Base-by-base conservation (phyloP, 345 rosid species). In the Stellera chamaejasme region DNA sequence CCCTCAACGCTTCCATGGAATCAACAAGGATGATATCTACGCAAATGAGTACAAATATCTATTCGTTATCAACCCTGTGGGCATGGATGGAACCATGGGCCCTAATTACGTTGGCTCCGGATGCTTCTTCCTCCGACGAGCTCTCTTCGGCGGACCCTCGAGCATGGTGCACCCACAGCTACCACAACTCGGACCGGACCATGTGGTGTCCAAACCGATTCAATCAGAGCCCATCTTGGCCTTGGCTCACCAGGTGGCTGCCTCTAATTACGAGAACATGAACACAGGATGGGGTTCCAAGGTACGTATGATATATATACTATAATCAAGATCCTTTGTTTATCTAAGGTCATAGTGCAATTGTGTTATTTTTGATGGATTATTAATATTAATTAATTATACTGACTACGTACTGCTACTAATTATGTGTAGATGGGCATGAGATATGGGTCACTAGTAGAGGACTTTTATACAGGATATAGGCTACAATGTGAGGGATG, bases 371-470 rank as follows among this genome's bases (percentile, higher is more conserved):
- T n/a, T n/a, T n/a, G n/a, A n/a, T n/a, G n/a, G n/a, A n/a, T n/a
- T n/a, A n/a, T n/a, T n/a, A n/a, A n/a, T n/a, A n/a, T n/a, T n/a
- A n/a, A n/a, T n/a, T n/a, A n/a, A n/a, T n/a, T n/a, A n/a, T n/a
- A n/a, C n/a, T n/a, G n/a, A 19, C 13, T 28, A 47, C 4, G n/a
- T 5, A 13, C 4, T 1, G 27, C 11, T 11, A 46, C 42, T 41
- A 23, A 19, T 19, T 0, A 27, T 36, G 16, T 62, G 61, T 72
- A 83, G 90, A 66, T 81, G 23, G 91, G 91, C 0, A 71, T 70
- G 43, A 64, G 81, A 36, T 84, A 84, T 47, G 87, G 91, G 2
- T 73, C 91, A 0, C 44, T 81, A 7, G 75, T 68, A 6, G 91
- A 84, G 71, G 87, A 81, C 56, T 69, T 26, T 46, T 71, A 59